Evolutionary conservation across 2,329 filamentous ascomycete species (phyloP), one percentile per base, ranked within the genome.

Genomic region (Diaporthe ampelina): DNA sequence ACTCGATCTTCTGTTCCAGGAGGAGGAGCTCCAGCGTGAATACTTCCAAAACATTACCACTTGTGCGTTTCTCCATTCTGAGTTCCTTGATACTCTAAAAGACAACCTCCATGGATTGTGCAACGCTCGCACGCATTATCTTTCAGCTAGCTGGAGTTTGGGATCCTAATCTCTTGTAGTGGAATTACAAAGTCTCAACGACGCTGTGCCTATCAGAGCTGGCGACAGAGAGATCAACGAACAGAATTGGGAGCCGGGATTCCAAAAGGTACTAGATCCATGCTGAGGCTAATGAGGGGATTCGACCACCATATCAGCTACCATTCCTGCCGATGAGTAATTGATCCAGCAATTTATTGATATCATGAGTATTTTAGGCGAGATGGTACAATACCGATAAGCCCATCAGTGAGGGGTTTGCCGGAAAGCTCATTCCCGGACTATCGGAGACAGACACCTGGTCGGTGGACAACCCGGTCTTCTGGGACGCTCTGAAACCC

Each of bases 1-100:
- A 29, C 21, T 68, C 4, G 63, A 68, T 24, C 63, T 54, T 6
- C n/a, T 68, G 4, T 68, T 68, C 32, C 63, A 21, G 48, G 63
- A 68, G n/a, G 63, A 68, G 48, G 8, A 40, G 4, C 5, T 21
- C 4, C 63, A 68, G 32, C 29, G 10, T 13, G 17, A 1, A 0
- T 1, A 19, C 3, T 40, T 68, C 5, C 3, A 9, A 3, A 35
- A 32, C 1, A 7, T 68, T 9, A 37, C 7, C 6, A 68, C 63
- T 29, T 35, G 63, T 68, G 13, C 9, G 48, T 26, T 40, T 29
- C 29, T 32, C 8, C 3, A 37, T 15, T 9, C 13, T 7, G 7
- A 37, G 40, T 7, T 21, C 40, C 8, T 29, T 1, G 2, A 2
- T 21, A 4, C 4, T 10, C 9, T 15, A 1, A 15, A 68, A 2